Evolutionary conservation across 140 eudicot species (phyloP).

Genomic region (Bidens hawaiensis): DNA sequence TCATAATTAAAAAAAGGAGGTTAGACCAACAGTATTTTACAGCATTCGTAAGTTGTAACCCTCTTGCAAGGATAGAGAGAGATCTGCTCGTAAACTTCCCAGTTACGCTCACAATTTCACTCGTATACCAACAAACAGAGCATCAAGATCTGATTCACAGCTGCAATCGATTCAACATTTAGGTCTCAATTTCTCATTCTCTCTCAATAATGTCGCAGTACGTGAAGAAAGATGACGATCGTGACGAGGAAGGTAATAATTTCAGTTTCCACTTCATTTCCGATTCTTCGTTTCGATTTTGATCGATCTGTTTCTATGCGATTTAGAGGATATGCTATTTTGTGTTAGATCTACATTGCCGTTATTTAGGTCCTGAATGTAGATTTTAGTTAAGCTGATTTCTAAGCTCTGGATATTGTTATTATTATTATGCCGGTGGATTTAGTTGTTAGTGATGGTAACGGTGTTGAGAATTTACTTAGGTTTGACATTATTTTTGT

Average conservation of each 20-base stretch:
- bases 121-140: slow-evolving; percentile 18
- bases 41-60: too few species aligned
- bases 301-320: slow-evolving; percentile 5
- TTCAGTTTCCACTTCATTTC: background rate
- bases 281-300: background rate
- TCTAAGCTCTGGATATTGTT: background rate
- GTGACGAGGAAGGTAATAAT: slow-evolving; percentile 78
- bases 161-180: slow-evolving; percentile 11
- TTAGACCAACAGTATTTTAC: too few species aligned
- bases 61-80: too few species aligned
- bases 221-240: slow-evolving; percentile 94
- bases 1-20: too few species aligned
- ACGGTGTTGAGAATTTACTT: slow-evolving; percentile 8
- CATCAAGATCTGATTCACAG: slow-evolving; percentile 23
- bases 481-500: slow-evolving; percentile 3
- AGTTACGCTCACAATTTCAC: slow-evolving; percentile 20
- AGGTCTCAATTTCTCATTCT: background rate
- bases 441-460: slow-evolving; percentile 15
- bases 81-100: slow-evolving; percentile 24
- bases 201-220: slow-evolving; percentile 57
- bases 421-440: background rate
- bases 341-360: slow-evolving; percentile 25
- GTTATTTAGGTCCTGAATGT: background rate
- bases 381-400: background rate
- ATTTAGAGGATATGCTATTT: slow-evolving; percentile 15